Evolutionary conservation across 805 yeast species (phyloP).

Genomic region (Saturnispora kantuleensis): DNA sequence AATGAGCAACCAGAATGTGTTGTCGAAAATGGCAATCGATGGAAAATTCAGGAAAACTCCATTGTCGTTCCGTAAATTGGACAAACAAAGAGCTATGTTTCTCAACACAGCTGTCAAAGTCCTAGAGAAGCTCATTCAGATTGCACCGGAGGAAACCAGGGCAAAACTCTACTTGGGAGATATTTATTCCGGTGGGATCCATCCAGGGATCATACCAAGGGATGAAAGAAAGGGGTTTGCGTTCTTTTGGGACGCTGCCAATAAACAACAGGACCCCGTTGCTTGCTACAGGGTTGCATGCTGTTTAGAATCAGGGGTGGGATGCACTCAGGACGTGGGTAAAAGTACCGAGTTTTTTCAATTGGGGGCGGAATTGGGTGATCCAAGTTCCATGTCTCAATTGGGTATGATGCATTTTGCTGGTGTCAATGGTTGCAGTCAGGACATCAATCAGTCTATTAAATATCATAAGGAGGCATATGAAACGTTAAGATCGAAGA

Average conservation of each 20-base stretch:
- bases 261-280: constrained; percentile 40
- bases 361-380: constrained; percentile 52
- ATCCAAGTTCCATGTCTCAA: constrained; percentile 62
- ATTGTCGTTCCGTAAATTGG: constrained; percentile 33
- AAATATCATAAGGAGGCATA: constrained; percentile 23
- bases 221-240: constrained; percentile 56
- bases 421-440: constrained; percentile 24
- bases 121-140: constrained; percentile 42
- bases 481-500: constrained; percentile 17
- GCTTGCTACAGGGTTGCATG: constrained; percentile 65
- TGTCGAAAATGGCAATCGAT: constrained; percentile 36
- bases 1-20: constrained; percentile 30
- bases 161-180: constrained; percentile 55
- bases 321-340: constrained; percentile 33
- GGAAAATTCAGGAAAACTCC: constrained; percentile 34
- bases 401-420: constrained; percentile 54
- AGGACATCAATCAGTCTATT: constrained; percentile 21
- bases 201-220: constrained; percentile 38
- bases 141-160: constrained; percentile 39
- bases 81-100: constrained; percentile 46
- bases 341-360: constrained; percentile 46
- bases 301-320: constrained; percentile 58
- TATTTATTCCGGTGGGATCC: constrained; percentile 41
- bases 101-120: constrained; percentile 48
- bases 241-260: constrained; percentile 49